Base-by-base conservation (phyloP, 2,329 filamentous ascomycete species). In the Fusarium neocosmosporiellum region DNA sequence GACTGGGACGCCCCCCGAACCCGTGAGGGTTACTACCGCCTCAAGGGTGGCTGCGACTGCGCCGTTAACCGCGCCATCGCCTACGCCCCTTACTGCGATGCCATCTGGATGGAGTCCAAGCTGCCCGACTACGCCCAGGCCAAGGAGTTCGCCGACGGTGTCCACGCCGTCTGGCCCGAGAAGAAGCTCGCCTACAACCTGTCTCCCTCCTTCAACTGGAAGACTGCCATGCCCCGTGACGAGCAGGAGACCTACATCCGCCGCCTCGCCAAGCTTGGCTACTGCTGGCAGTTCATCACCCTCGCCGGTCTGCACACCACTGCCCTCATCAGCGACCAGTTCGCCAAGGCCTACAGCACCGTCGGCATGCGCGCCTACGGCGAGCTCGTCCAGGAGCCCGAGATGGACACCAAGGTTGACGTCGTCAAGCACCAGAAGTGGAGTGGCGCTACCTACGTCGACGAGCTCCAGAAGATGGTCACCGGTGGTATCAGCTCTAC, bases 221-320 rank as follows among this genome's bases (percentile, higher is more conserved):
- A 98, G 88, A 89, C 95, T 66, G 96, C 96, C 78, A 98, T 98
- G 95, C 89, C 94, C 50, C 91, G 93, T 75, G 88, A 89, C 61
- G 96, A 98, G 82, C 96, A 99, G 86, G 94, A 98, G 86, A 99
- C 96, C 22, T 99, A 98, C 86, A 99, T 99, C 86, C 87, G 91
- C 72, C 94, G 96, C 46, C 93, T 99, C 43, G 95, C 92, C 69
- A 80, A 86, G 71, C 90, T 99, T 57, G 96, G 96, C 72, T 99
- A 99, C 90, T 97, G 94, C 90, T 99, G 96, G 96, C 96, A 99
- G 84, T 99, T 99, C 88, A 99, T 99, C 87, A 99, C 96, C n/a
- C 90, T 99, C 54, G 96, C 96, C 7, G 96, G 96, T 76, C 89
- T 99, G 80, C 96, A 99, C 88, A 97, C 94, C 71, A 98, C 94